A percentile compares a stretch with the other conserved stretches of the same genome.
Evolutionary conservation across 352 stramenopile species (phyloP).

Genomic region (Globisporangium cystogenes): DNA sequence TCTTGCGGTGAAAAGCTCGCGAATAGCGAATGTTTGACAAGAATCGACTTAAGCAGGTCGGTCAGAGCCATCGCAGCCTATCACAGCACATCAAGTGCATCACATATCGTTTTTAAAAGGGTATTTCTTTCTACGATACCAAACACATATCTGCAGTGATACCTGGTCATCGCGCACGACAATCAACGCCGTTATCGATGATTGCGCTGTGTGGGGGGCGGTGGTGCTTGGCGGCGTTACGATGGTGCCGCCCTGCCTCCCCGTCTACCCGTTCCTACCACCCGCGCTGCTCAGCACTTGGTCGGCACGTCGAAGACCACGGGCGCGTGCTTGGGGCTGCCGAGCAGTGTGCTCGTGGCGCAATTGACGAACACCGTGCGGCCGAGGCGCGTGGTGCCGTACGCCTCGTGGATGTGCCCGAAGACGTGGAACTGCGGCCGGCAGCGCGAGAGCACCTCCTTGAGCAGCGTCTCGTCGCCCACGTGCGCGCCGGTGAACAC

Average conservation of each 20-base stretch:
- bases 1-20: too few species aligned
- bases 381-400: slow-evolving; percentile 70
- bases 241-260: neutral
- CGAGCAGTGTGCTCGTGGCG: slow-evolving; percentile 62
- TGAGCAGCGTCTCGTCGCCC: slow-evolving; percentile 78
- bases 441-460: slow-evolving; percentile 74
- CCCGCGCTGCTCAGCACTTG: slow-evolving; percentile 28
- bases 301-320: slow-evolving; percentile 74
- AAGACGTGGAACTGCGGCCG: slow-evolving; percentile 86
- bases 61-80: too few species aligned
- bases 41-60: too few species aligned
- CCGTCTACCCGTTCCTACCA: too few species aligned
- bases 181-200: too few species aligned
- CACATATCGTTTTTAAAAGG: too few species aligned
- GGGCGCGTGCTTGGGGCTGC: slow-evolving; percentile 49
- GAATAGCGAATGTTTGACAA: too few species aligned
- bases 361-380: slow-evolving; percentile 88
- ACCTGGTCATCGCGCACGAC: too few species aligned
- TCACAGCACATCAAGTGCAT: too few species aligned
- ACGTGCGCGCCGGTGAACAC: slow-evolving; percentile 54
- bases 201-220: too few species aligned
- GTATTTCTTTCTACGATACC: too few species aligned
- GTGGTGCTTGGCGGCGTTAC: neutral
- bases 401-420: slow-evolving; percentile 91
- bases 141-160: too few species aligned